Base-by-base conservation (phyloP, 768 basidiomycete genomes). In the Serendipita sp. region DNA sequence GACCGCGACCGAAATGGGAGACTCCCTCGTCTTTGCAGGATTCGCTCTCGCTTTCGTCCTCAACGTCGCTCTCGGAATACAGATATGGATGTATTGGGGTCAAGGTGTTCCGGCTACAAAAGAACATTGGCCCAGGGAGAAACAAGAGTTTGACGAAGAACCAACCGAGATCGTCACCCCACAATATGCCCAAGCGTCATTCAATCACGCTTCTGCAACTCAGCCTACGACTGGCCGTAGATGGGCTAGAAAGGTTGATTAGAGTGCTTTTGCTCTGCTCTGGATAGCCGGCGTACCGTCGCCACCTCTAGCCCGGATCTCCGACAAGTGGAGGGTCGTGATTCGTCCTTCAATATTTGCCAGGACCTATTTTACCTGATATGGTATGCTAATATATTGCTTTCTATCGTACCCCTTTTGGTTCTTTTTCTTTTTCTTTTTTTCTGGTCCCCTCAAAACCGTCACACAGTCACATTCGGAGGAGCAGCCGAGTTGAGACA, bases 51-150 rank as follows among this genome's bases (percentile, higher is more conserved):
- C 92, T 1, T 83, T 95, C 0, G 51, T 84, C 3, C 78, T 98
- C 8, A 99, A 99, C 74, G 67, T 84, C 65, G 78, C 95, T n/a
- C 75, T 98, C 11, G 93, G 89, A 2, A 76, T 74, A 10, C 93
- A 97, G 76, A 79, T 97, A 79, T 87, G 85, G 79, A 74, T 81
- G 76, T 97, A 89, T 73, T 89, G 88, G 87, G 86, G 85, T 11
- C 78, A 80, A 65, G 64, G 67, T 58, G n/a, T 68, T 62, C 64
- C 51, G 51, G 30, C 24, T 38, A 64, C 30, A 68, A 67, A 67
- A 54, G 66, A 24, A 47, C 37, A 62, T 66, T 74, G 70, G 73
- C 34, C 63, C 65, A 69, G 7, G 68, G 66, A 65, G 68, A 58
- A 67, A 45, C 46, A 45, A 37, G 47, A 45, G 30, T 10, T 60